These are phyloP conservation scores for Syncephalastrum racemosum DNA, from an alignment of 371 early-diverging fungal genomes.

Conservation along the genomic window DNA sequence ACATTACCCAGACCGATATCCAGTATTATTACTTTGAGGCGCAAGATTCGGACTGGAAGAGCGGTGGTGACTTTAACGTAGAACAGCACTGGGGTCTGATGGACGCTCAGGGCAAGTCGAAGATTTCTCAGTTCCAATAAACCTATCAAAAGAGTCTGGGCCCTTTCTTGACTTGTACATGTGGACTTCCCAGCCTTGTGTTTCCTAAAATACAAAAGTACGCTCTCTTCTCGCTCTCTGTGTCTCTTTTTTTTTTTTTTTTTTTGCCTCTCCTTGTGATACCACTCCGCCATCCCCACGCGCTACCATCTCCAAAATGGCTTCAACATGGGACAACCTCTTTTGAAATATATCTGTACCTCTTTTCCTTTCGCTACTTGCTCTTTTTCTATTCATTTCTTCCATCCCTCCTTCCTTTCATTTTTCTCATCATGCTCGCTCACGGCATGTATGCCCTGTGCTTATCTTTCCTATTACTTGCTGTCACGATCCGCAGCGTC, in stretches of 20 bases:
- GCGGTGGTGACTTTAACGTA: conserved; percentile 37
- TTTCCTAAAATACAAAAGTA: no score
- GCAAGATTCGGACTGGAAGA: conserved; percentile 63
- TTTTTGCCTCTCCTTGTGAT: no score
- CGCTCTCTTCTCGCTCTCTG: no score
- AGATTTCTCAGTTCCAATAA: conserved; percentile 17
- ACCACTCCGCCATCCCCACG: no score
- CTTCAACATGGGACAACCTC: no score
- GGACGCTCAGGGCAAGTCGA: conserved; percentile 19
- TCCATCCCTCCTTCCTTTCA: conserved; percentile 1
- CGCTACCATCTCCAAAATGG: no score
- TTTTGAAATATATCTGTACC: no score
- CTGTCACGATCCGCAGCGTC: conserved; percentile 1
- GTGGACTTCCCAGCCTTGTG: no score
- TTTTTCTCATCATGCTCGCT: conserved; percentile 4
- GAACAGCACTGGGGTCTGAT: conserved; percentile 63
- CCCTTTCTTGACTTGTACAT: no score
- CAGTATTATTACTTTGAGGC: conserved; percentile 64
- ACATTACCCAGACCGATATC: conserved; percentile 29
- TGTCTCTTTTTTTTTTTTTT: no score
- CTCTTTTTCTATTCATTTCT: not conserved
- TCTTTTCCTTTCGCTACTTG: not conserved
- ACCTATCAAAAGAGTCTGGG: not conserved
- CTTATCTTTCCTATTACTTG: conserved; percentile 4
- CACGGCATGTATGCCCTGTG: not conserved